Evolutionary conservation across 192 early-diverging fungal species (phyloP).

Genomic region (Coemansia sp.): DNA sequence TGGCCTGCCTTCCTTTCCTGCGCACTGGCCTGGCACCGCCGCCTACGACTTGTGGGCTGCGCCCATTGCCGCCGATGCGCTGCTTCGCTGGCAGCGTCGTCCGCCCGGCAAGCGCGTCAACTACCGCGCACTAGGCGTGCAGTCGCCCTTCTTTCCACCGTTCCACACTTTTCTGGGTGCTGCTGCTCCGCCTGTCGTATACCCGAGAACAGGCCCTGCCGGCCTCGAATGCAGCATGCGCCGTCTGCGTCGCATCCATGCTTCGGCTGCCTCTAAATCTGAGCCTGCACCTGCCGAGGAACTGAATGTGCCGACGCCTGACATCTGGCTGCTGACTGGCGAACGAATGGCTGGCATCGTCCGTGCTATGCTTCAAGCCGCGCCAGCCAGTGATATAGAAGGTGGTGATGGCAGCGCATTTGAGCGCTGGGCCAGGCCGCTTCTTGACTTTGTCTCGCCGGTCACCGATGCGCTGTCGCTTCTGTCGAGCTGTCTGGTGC

Average conservation of each 20-base stretch:
- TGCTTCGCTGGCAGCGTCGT: constrained; percentile 61
- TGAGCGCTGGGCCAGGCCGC: constrained; percentile 33
- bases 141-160: constrained; percentile 69
- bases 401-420: constrained; percentile 1
- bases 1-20: constrained; percentile 75
- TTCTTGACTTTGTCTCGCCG: constrained; percentile 11
- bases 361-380: constrained; percentile 9
- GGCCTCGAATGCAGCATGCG: constrained; percentile 42
- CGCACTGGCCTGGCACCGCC: constrained; percentile 77
- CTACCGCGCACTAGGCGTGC: constrained; percentile 68
- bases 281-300: background rate
- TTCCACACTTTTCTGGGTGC: constrained; percentile 58
- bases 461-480: constrained; percentile 2
- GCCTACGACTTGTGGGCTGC: constrained; percentile 62
- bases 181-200: constrained; percentile 8
- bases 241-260: constrained; percentile 28
- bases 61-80: constrained; percentile 37
- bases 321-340: constrained; percentile 41
- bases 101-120: constrained; percentile 84
- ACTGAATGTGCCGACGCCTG: constrained; percentile 4
- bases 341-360: constrained; percentile 20
- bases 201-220: constrained; percentile 21
- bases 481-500: constrained; percentile 33
- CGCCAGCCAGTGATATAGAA: background rate
- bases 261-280: background rate